phyloP scores from a whole-genome alignment of 140 eudicot species.

The Anethum foeniculum region DNA sequence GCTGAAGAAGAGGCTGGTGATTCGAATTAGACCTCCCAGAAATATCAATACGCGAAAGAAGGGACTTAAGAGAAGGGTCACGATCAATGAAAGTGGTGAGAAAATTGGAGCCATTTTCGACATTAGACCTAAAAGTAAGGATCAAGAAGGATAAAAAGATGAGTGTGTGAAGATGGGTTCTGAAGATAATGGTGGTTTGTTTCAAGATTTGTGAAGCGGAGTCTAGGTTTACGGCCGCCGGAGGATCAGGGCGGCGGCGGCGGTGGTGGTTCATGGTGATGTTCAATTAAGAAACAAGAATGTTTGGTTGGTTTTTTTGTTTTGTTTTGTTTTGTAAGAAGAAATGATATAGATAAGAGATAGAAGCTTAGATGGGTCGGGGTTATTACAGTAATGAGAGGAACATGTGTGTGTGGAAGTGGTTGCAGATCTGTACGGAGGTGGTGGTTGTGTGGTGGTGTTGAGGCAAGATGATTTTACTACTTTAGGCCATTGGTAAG shows the following conservation, averaged over 20 bases:
- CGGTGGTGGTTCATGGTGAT: constrained; percentile 46
- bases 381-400: neutral
- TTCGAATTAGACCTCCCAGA: constrained; percentile 19
- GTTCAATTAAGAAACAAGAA: neutral
- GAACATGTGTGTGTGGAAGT: neutral
- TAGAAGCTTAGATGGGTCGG: neutral
- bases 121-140: constrained; percentile 65
- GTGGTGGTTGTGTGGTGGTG: neutral
- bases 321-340: too few species aligned
- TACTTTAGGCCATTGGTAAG: neutral
- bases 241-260: constrained; percentile 20
- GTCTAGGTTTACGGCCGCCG: constrained; percentile 23
- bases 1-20: constrained; percentile 18
- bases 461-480: neutral
- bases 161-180: constrained; percentile 41
- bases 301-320: too few species aligned
- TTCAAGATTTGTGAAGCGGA: constrained; percentile 43
- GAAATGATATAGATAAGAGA: neutral
- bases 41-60: constrained; percentile 63
- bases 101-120: constrained; percentile 58
- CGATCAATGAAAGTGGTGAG: constrained; percentile 71
- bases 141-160: constrained; percentile 46
- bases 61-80: constrained; percentile 63
- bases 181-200: constrained; percentile 32
- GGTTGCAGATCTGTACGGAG: neutral